These are phyloP conservation scores for Naumovozyma dairenensis DNA, from an alignment of 805 yeast genomes.

Conservation along the genomic window DNA sequence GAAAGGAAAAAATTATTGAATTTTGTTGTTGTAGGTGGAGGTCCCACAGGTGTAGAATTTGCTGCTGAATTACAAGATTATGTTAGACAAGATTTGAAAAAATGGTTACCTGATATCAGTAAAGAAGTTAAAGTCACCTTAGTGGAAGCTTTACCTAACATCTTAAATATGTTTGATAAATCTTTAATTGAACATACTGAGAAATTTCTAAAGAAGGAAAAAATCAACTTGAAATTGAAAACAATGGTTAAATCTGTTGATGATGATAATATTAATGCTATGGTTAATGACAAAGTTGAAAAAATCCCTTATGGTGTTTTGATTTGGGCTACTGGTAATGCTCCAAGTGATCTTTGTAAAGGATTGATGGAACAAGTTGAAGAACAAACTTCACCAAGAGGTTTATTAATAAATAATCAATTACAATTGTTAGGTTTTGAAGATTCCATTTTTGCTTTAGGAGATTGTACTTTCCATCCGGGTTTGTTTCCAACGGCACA, in stretches of 20 bases:
- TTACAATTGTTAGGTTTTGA: slow-evolving; percentile 73
- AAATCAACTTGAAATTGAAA: slow-evolving; percentile 67
- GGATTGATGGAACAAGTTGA: slow-evolving; percentile 57
- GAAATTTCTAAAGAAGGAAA: slow-evolving; percentile 56
- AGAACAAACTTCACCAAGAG: slow-evolving; percentile 78
- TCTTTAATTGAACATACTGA: slow-evolving; percentile 71
- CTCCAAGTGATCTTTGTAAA: slow-evolving; percentile 66
- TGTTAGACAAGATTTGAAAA: slow-evolving; percentile 79
- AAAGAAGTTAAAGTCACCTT: slow-evolving; percentile 74
- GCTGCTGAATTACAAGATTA: slow-evolving; percentile 96
- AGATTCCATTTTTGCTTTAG: slow-evolving; percentile 72
- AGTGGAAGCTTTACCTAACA: slow-evolving; percentile 87
- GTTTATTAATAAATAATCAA: slow-evolving; percentile 75
- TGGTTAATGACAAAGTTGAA: slow-evolving; percentile 56
- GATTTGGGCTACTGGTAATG: slow-evolving; percentile 98
- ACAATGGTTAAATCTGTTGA: slow-evolving; percentile 86
- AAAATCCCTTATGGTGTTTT: slow-evolving; percentile 83
- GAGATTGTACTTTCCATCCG: slow-evolving; percentile 86
- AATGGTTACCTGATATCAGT: slow-evolving; percentile 82
- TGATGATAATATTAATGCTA: slow-evolving; percentile 58
- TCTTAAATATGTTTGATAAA: slow-evolving; percentile 64
- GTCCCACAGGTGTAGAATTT: slow-evolving; percentile 97
- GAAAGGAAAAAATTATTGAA: slow-evolving; percentile 79
- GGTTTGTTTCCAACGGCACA: slow-evolving; percentile 95
- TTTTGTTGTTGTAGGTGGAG: slow-evolving; percentile 94